Percentiles rank a stretch among this genome's conserved stretches.
phyloP scores from a whole-genome alignment of 192 early-diverging fungal species.

The Helicostylum pulchrum region DNA sequence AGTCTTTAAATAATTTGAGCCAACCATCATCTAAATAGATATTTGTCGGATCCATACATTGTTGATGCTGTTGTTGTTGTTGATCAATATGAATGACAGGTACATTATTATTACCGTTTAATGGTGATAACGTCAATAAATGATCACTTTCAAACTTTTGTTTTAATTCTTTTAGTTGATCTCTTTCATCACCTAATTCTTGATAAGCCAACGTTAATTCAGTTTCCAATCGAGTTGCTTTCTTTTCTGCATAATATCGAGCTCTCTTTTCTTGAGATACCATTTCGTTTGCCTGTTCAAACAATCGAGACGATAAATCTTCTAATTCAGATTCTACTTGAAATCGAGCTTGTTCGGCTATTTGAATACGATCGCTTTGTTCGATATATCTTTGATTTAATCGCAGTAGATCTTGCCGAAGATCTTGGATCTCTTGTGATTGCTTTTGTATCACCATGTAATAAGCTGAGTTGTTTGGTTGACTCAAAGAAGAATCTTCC shows the following conservation, averaged over 20 bases:
- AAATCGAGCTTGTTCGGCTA: conserved; percentile 82
- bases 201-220: conserved; percentile 56
- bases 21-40: neutral
- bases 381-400: conserved; percentile 71
- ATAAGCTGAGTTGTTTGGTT: neutral
- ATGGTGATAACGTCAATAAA: too few species aligned
- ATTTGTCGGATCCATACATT: neutral
- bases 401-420: conserved; percentile 57
- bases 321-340: conserved; percentile 88
- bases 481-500: too few species aligned
- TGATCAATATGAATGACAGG: conserved; percentile 28
- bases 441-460: neutral
- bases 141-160: conserved; percentile 59
- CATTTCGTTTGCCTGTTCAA: conserved; percentile 91
- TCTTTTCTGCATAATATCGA: conserved; percentile 35
- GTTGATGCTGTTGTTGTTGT: conserved; percentile 7
- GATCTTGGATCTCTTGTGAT: conserved; percentile 13
- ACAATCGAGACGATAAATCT: conserved; percentile 81
- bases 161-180: conserved; percentile 80
- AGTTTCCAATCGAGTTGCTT: conserved; percentile 27
- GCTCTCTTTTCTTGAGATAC: conserved; percentile 70
- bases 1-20: conserved; percentile 75
- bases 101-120: neutral
- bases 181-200: conserved; percentile 67
- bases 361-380: conserved; percentile 74